These are phyloP conservation scores for Hericium rajendrae DNA, from an alignment of 768 basidiomycete genomes.

Conservation along the genomic window DNA sequence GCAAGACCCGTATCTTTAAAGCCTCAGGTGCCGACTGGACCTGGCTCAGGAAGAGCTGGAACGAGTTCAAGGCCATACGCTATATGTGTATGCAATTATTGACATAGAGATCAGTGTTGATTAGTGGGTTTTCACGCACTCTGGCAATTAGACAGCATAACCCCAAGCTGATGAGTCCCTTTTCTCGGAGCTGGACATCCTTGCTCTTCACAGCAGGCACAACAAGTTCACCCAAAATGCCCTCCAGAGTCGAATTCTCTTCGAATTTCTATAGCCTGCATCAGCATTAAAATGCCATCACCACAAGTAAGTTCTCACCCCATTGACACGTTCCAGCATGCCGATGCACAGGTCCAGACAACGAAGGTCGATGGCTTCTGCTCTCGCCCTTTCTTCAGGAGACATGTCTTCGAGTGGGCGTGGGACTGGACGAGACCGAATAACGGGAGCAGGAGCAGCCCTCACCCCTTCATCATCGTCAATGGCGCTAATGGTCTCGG, in stretches of 20 bases:
- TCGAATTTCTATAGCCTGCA: conserved; percentile 35
- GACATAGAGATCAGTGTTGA: neutral
- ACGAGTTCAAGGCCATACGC: conserved; percentile 55
- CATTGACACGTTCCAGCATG: conserved; percentile 79
- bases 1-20: conserved; percentile 61
- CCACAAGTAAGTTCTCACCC: conserved; percentile 37
- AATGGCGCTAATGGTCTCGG: neutral
- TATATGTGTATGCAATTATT: conserved; percentile 12
- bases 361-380: conserved; percentile 59
- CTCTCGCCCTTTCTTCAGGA: conserved; percentile 46
- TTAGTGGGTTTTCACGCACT: conserved; percentile 22
- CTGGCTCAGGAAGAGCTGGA: conserved; percentile 78
- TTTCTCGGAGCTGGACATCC: conserved; percentile 71
- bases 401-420: conserved; percentile 36
- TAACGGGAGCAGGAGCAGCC: conserved; percentile 14
- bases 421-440: conserved; percentile 16
- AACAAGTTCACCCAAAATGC: conserved; percentile 70
- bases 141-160: conserved; percentile 81
- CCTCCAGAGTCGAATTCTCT: conserved; percentile 63
- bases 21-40: conserved; percentile 52
- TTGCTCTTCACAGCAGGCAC: conserved; percentile 86
- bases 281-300: neutral
- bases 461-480: conserved; percentile 26
- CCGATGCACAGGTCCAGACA: conserved; percentile 73
- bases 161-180: conserved; percentile 71